A percentile compares a stretch with the other conserved stretches of the same genome.
These are phyloP conservation scores for Pezicula radicicola DNA, from an alignment of 2,329 filamentous ascomycete genomes.

Conservation along the genomic window DNA sequence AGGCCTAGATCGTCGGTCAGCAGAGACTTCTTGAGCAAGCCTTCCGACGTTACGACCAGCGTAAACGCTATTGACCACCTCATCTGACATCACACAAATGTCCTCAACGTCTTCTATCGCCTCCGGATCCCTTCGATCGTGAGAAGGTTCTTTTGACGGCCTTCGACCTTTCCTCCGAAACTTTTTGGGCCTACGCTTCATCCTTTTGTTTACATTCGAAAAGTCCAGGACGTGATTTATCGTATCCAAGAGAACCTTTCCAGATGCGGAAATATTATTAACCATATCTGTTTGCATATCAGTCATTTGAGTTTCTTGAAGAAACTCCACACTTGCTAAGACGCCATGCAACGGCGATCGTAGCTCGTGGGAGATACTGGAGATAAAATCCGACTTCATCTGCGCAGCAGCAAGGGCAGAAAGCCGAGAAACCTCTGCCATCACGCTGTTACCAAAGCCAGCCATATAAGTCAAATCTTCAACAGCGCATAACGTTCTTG, in stretches of 20 bases:
- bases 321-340: slow-evolving; percentile 48
- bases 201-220: slow-evolving; percentile 47
- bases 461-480: slow-evolving; percentile 49
- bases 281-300: slow-evolving; percentile 44
- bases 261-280: slow-evolving; percentile 47
- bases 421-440: slow-evolving; percentile 51
- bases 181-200: slow-evolving; percentile 18
- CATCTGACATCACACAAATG: slow-evolving; percentile 24
- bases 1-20: background rate
- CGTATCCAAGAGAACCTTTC: slow-evolving; percentile 49
- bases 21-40: slow-evolving; percentile 6
- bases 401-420: slow-evolving; percentile 35
- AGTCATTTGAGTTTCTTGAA: slow-evolving; percentile 48
- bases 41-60: slow-evolving; percentile 22
- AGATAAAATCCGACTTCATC: slow-evolving; percentile 49
- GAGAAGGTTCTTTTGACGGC: slow-evolving; percentile 6
- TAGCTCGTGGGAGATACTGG: slow-evolving; percentile 59
- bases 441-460: slow-evolving; percentile 51
- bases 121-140: slow-evolving; percentile 8
- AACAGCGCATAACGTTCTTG: slow-evolving; percentile 40
- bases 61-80: slow-evolving; percentile 28
- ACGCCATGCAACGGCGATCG: slow-evolving; percentile 60
- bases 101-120: slow-evolving; percentile 21
- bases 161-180: slow-evolving; percentile 8
- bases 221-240: slow-evolving; percentile 52